Evolutionary conservation across 768 basidiomycete genomes (phyloP).

Genomic region (Lactifluus piperatus): DNA sequence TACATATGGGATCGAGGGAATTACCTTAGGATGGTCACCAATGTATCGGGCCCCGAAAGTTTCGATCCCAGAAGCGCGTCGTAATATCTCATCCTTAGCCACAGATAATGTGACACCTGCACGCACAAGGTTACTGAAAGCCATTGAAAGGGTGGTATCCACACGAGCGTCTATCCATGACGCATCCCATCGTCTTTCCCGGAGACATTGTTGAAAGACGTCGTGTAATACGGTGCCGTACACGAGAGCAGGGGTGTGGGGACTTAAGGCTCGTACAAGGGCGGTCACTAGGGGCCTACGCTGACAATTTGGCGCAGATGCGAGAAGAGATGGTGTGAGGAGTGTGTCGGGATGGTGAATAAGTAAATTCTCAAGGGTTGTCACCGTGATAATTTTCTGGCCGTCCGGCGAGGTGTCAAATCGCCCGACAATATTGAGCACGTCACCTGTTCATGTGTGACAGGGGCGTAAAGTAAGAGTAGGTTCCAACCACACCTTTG

Average conservation of each 20-base stretch:
- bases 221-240: conserved; percentile 95
- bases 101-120: conserved; percentile 49
- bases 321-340: conserved; percentile 82
- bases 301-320: conserved; percentile 72
- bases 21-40: conserved; percentile 53
- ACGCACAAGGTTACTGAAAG: conserved; percentile 54
- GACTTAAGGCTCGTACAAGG: conserved; percentile 49
- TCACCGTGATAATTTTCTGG: conserved; percentile 42
- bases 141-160: conserved; percentile 42
- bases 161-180: conserved; percentile 52
- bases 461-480: not conserved
- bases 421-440: conserved; percentile 64
- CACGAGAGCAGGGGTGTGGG: conserved; percentile 57
- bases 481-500: conserved; percentile 34
- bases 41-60: conserved; percentile 64
- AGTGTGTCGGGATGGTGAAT: conserved; percentile 91
- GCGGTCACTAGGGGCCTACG: conserved; percentile 78
- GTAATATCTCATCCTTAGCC: conserved; percentile 54
- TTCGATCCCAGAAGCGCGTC: conserved; percentile 54
- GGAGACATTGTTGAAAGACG: conserved; percentile 76
- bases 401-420: conserved; percentile 25
- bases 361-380: conserved; percentile 56
- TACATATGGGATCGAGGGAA: conserved; percentile 1
- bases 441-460: conserved; percentile 50
- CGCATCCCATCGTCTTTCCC: conserved; percentile 51